phyloP scores from a whole-genome alignment of 805 yeast genomes.

The Tetrapisispora phaffii region DNA sequence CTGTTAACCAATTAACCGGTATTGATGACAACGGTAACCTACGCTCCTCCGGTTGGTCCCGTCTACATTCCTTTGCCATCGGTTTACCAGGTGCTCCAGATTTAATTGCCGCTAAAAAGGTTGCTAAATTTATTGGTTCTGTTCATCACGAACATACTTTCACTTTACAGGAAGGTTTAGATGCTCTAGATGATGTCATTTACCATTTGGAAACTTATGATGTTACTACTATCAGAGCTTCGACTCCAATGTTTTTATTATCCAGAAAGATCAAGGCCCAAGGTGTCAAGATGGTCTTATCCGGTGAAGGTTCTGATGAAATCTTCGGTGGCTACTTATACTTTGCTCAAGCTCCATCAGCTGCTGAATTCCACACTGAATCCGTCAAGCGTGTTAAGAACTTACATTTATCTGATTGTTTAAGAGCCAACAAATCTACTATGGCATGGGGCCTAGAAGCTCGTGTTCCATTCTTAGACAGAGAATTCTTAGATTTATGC shows the following conservation, averaged over 20 bases:
- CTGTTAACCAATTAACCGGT: slow-evolving; percentile 61
- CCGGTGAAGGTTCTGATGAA: slow-evolving; percentile 99
- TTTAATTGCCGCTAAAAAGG: slow-evolving; percentile 89
- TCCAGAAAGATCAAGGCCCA: slow-evolving; percentile 97
- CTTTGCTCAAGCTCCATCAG: slow-evolving; percentile 92
- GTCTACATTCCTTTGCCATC: slow-evolving; percentile 90
- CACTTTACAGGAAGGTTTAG: slow-evolving; percentile 93
- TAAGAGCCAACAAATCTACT: slow-evolving; percentile 98
- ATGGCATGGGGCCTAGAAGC: slow-evolving; percentile 99
- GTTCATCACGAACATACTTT: slow-evolving; percentile 97
- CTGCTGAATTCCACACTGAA: slow-evolving; percentile 89
- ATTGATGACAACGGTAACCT: slow-evolving; percentile 82
- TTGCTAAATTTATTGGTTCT: slow-evolving; percentile 91
- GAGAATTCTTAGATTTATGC: slow-evolving; percentile 78
- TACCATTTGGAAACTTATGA: slow-evolving; percentile 95
- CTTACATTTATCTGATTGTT: slow-evolving; percentile 93
- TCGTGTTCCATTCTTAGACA: slow-evolving; percentile 97
- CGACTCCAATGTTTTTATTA: slow-evolving; percentile 96
- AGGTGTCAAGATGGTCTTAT: slow-evolving; percentile 97
- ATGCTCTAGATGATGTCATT: slow-evolving; percentile 89
- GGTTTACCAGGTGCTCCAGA: slow-evolving; percentile 98
- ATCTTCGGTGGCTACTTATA: slow-evolving; percentile 97
- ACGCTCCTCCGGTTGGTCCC: slow-evolving; percentile 65
- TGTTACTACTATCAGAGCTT: slow-evolving; percentile 97
- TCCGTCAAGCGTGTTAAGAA: slow-evolving; percentile 93